phyloP scores from a whole-genome alignment of 306 rosid species.

The Sophora flavescens region DNA sequence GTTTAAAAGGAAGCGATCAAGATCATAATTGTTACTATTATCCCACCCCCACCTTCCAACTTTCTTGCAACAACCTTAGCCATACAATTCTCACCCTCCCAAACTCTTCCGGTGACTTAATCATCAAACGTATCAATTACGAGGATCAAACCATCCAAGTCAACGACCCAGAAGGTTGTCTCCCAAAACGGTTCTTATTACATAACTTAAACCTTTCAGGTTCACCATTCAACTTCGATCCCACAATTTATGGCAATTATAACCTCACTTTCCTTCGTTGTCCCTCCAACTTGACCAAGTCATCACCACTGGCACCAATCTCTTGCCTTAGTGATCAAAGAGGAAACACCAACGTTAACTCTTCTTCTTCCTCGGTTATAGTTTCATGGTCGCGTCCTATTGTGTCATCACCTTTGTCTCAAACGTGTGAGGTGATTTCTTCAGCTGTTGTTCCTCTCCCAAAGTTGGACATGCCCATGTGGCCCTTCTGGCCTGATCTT shows the following conservation, averaged over 20 bases:
- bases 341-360: background rate
- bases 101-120: background rate
- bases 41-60: conserved; percentile 3
- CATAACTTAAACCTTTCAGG: background rate
- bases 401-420: background rate
- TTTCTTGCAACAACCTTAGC: background rate
- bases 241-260: background rate
- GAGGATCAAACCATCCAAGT: conserved; percentile 24
- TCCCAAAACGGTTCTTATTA: conserved; percentile 39
- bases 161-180: conserved; percentile 34
- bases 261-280: conserved; percentile 58
- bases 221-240: conserved; percentile 45
- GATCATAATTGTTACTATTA: conserved; percentile 18
- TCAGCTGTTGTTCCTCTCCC: conserved; percentile 46
- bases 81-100: conserved; percentile 34
- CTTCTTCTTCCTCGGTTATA: background rate
- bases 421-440: conserved; percentile 46
- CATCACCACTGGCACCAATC: background rate
- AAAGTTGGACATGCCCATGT: background rate
- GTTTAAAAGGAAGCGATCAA: conserved; percentile 36
- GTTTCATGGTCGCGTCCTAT: conserved; percentile 2
- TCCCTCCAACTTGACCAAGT: conserved; percentile 22
- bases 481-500: conserved; percentile 30
- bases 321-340: conserved; percentile 43
- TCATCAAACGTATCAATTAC: conserved; percentile 19